Evolutionary conservation across 345 rosid species (phyloP), one percentile per base, ranked within the genome.

Genomic region (Aquilaria yunnanensis): DNA sequence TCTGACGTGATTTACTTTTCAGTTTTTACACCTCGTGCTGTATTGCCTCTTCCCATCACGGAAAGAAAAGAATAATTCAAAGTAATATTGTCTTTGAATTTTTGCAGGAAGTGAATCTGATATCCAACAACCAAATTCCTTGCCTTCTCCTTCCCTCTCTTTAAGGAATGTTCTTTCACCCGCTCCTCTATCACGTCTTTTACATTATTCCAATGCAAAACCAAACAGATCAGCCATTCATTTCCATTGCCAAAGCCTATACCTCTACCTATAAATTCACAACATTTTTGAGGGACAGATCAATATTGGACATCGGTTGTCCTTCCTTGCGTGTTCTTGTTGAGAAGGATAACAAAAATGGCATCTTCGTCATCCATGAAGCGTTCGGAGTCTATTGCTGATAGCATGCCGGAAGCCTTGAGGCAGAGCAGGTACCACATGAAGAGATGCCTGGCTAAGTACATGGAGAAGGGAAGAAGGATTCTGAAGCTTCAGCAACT

Each of bases 351-450:
- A 11, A 1, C 4, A 12, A 33, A 48, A 56, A 65, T 65, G 68
- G 34, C 55, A 7, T 65, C 68, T 48, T 10, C 68, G 10, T 56
- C 68, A 33, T 41, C 50, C 3, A 2, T 57, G 50, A 57, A 57
- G 56, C 45, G 41, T 37, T 2, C 43, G 10, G 51, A 65, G 47
- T 56, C 68, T 55, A 65, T 56, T n/a, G 34, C 61, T 6, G 56
- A 66, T 29, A 57, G 29, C 69, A 57, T 66, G 29, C 16, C 57
- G 8, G 60, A 50, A 46, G 63, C 69, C 57, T 12, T 66, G 57
- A 66, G 58, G 57, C 69, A 57, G 69, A 66, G 62, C 62, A 61
- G 60, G 7, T 57, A 50, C 33, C 51, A 48, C 56, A 66, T 66
- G 69, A 66, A 57, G 45, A 51, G 30, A 5, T 66, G 63, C 62